Conservation (phyloP, 305 asterid genomes). For the Galium porrigens region DNA sequence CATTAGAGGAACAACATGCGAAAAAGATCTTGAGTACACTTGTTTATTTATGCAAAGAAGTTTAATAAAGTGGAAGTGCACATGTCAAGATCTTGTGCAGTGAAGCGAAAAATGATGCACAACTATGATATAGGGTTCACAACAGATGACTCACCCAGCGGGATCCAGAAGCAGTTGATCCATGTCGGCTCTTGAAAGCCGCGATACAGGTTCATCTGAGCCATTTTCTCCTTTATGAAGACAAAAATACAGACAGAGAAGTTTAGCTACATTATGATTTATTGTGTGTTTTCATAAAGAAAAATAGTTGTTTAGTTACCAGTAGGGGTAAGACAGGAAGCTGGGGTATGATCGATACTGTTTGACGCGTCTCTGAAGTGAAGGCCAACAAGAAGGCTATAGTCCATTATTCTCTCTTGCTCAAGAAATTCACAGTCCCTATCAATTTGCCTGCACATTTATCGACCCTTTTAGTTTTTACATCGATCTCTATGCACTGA, state of each 20-base stretch:
- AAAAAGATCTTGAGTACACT: background rate
- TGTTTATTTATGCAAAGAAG: too few species aligned
- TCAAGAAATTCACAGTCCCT: conserved; percentile 77
- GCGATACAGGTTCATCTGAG: conserved; percentile 32
- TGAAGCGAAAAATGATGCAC: too few species aligned
- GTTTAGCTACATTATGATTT: background rate
- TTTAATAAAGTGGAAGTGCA: too few species aligned
- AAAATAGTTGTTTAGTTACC: conserved; percentile 25
- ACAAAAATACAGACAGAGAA: background rate
- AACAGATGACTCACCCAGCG: conserved; percentile 32
- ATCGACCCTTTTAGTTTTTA: background rate
- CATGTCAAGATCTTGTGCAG: too few species aligned
- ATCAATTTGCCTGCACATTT: conserved; percentile 62
- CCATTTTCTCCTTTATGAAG: conserved; percentile 12
- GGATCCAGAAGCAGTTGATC: conserved; percentile 49
- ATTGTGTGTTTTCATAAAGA: background rate
- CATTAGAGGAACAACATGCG: background rate
- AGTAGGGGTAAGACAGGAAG: conserved; percentile 33
- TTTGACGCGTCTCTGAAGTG: conserved; percentile 49
- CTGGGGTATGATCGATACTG: conserved; percentile 32
- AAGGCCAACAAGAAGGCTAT: conserved; percentile 79
- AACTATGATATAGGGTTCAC: too few species aligned
- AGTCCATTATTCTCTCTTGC: conserved; percentile 87
- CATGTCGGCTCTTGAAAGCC: conserved; percentile 43
- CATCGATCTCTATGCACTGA: background rate